Evolutionary conservation across 2,329 filamentous ascomycete species (phyloP).

Genomic region (Fusarium aywerte): DNA sequence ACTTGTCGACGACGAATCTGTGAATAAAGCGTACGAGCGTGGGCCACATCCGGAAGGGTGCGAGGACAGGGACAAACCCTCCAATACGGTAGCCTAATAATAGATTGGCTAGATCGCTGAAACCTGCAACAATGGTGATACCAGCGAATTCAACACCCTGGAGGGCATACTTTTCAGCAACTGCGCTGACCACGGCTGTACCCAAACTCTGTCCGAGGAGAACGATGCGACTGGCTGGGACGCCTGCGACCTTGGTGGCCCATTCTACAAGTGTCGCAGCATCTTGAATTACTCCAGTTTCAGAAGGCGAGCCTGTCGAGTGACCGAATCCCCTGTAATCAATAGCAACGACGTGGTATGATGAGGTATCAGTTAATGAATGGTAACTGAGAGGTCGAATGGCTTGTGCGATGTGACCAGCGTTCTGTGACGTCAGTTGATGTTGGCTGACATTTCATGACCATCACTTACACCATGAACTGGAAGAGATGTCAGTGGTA

Average conservation of each 20-base stretch:
- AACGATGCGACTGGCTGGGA: conserved; percentile 78
- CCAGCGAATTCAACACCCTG: conserved; percentile 77
- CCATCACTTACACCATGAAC: conserved; percentile 69
- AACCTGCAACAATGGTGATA: conserved; percentile 81
- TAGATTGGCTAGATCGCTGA: conserved; percentile 78
- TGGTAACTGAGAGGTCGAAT: conserved; percentile 82
- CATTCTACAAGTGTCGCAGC: conserved; percentile 79
- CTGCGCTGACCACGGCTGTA: conserved; percentile 82
- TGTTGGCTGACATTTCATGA: background rate
- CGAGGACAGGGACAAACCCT: conserved; percentile 83
- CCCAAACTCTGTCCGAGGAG: conserved; percentile 89
- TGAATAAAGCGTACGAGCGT: conserved; percentile 70
- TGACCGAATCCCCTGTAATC: conserved; percentile 91
- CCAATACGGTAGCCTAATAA: conserved; percentile 81
- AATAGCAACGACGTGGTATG: conserved; percentile 84
- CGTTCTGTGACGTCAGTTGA: conserved; percentile 68
- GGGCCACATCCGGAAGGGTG: conserved; percentile 76
- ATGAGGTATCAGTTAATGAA: conserved; percentile 76
- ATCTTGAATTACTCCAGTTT: conserved; percentile 83
- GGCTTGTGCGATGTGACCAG: conserved; percentile 84
- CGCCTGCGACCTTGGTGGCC: conserved; percentile 69
- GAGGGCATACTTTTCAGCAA: conserved; percentile 74
- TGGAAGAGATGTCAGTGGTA: conserved; percentile 46
- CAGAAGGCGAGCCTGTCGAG: conserved; percentile 82
- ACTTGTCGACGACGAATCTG: conserved; percentile 77